Base-by-base conservation (phyloP, 441 rosid genomes). In the Adansonia grandidieri region DNA sequence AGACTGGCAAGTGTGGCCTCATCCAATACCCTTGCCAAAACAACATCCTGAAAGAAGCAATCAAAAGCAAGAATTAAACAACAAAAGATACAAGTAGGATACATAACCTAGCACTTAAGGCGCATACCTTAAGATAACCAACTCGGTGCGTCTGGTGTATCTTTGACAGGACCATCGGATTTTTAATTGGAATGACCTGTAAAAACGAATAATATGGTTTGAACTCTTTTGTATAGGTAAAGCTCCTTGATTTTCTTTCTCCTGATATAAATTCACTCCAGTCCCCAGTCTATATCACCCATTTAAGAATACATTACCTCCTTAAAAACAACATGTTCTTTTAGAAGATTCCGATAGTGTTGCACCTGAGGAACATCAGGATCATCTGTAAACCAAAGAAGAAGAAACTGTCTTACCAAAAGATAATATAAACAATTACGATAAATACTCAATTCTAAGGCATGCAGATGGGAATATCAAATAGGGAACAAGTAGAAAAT, bases 131-230 rank as follows among this genome's bases (percentile, higher is more conserved):
- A 83, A 97, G 82, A 87, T 91, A 97, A 80, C 98, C 97, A 87
- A 97, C 91, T 91, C 97, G 91, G 76, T 93, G 95, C 1, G 99
- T 97, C 85, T 93, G 98, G 80, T 97, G 99, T 86, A 97, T 93
- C 92, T 92, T 97, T 62, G 98, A 97, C 70, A 95, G 84, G 84
- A 95, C 98, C 72, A 85, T 47, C 9, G 87, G 87, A 84, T 93
- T 97, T 86, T 91, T 91, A 76, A 97, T 93, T 57, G 97, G 95
- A 85, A 97, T 90, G 74, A 93, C 99, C 99, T 94, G 87, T 51
- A 85, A 78, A 77, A 61, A 74, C 3, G 10, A 64, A 75, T 57
- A 77, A 40, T 32, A 24, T 48, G 0, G 4, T 20, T 20, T 73
- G 19, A 20, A 42, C 8, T 42, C 40, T 73, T 32, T 76, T 76